Base-by-base conservation (phyloP, 495 filamentous ascomycete species). In the Xylaria sp. region DNA sequence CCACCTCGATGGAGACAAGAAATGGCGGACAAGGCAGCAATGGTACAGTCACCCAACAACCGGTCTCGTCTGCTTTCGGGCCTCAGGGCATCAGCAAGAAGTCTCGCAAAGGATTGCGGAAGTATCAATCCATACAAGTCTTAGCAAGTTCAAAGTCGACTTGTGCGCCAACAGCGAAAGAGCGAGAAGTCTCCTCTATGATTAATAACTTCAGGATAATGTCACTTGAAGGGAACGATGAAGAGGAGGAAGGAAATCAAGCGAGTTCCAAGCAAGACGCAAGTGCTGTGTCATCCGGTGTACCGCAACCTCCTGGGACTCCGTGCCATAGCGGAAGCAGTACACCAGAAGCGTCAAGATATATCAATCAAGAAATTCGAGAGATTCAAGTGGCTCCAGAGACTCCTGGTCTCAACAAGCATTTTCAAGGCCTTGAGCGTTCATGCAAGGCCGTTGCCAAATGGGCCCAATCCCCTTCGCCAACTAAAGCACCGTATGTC, bases 1-100 rank as follows among this genome's bases (percentile, higher is more conserved):
- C 87, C 2, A 92, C 88, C 15, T 85, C 89, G 19, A 84, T 90
- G 78, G 89, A 88, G 64, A 85, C 84, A n/a, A 78, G 80, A 19
- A 77, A 79, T 70, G 81, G 50, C 71, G 74, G 26, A 72, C 81
- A 73, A 75, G 71, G 46, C 81, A 81, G 66, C 88, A 92, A 93
- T 86, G 93, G 93, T 95, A 94, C 78, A 89, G 82, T 72, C 64
- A 71, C 76, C 73, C 74, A 67, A 35, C 31, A 62, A 33, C 26
- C 61, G 69, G 58, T 63, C 68, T 70, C 69, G 59, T 69, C 71
- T 77, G 74, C 77, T 73, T 76, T 75, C 74, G 79, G 73, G 75
- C 52, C 63, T 26, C 69, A 17, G 67, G 35, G 5, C 7, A 48
- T 19, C 17, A 26, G 19, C 21, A 61, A 68, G 40, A 59, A 59